phyloP scores from a whole-genome alignment of 805 yeast species.

The Ogataea nitratoaversa region DNA sequence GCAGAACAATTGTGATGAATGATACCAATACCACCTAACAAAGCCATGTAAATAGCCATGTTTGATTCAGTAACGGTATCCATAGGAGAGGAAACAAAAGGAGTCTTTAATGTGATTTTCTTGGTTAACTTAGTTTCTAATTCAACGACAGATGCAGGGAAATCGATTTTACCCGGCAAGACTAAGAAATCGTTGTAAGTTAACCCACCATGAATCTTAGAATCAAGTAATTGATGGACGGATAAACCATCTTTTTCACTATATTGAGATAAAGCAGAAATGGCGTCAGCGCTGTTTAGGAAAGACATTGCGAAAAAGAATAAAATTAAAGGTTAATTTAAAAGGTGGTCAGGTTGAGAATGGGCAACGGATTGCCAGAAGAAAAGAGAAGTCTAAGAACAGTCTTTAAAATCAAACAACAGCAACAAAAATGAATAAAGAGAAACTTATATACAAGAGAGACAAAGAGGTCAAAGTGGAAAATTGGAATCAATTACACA shows the following conservation, averaged over 20 bases:
- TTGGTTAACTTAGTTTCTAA: slow-evolving; percentile 88
- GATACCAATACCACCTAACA: slow-evolving; percentile 98
- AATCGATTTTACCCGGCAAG: slow-evolving; percentile 90
- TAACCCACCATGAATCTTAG: slow-evolving; percentile 86
- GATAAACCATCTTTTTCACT: slow-evolving; percentile 78
- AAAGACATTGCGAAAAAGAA: slow-evolving; percentile 6
- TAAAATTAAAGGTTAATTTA: not conserved
- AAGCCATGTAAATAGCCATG: slow-evolving; percentile 98
- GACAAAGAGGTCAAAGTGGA: too few species aligned
- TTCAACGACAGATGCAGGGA: slow-evolving; percentile 73
- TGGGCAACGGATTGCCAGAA: slow-evolving; percentile 26
- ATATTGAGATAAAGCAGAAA: slow-evolving; percentile 63
- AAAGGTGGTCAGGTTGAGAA: slow-evolving; percentile 1
- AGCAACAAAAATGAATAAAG: not conserved
- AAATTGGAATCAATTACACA: too few species aligned
- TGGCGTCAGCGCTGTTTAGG: slow-evolving; percentile 54
- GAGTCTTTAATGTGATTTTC: slow-evolving; percentile 86
- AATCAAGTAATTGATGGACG: slow-evolving; percentile 82
- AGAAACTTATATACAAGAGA: too few species aligned
- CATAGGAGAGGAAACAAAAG: slow-evolving; percentile 98
- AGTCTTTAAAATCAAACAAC: not conserved
- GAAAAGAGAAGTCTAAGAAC: slow-evolving; percentile 5
- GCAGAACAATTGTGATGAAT: slow-evolving; percentile 96
- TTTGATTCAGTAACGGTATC: slow-evolving; percentile 97
- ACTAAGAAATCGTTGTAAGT: slow-evolving; percentile 96